Conservation (phyloP, 805 yeast species). For the Debaryomyces prosopidis region DNA sequence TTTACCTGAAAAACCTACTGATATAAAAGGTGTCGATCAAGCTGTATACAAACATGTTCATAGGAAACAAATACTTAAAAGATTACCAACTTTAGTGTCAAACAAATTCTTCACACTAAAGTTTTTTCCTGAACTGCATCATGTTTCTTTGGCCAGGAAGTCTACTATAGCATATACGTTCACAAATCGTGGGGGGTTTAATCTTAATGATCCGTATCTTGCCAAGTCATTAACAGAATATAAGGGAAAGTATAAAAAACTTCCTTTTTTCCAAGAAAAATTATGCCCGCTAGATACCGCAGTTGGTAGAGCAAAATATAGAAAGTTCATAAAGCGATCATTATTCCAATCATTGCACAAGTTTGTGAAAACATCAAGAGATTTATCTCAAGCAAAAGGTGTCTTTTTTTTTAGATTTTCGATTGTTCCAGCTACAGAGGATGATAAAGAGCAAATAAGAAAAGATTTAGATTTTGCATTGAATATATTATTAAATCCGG, state of each 20-base stretch:
- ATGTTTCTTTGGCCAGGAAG: conserved; percentile 29
- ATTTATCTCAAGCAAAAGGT: conserved; percentile 21
- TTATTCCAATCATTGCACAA: conserved; percentile 15
- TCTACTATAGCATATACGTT: conserved; percentile 39
- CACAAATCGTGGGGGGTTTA: conserved; percentile 26
- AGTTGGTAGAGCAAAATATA: conserved; percentile 24
- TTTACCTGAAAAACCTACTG: conserved; percentile 30
- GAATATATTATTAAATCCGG: conserved; percentile 1
- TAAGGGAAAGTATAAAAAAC: conserved; percentile 25
- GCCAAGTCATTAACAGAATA: conserved; percentile 21
- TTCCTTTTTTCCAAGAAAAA: conserved; percentile 22
- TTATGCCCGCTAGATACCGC: conserved; percentile 35
- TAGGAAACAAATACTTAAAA: conserved; percentile 6
- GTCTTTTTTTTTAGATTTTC: conserved; percentile 19
- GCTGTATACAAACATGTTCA: conserved; percentile 16
- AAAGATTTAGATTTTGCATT: conserved; percentile 13
- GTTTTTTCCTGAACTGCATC: conserved; percentile 32
- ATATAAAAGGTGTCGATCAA: conserved; percentile 36
- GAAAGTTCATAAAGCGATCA: conserved; percentile 20
- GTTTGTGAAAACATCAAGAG: conserved; percentile 1
- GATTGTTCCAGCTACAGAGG: conserved; percentile 19
- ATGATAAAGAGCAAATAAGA: conserved; percentile 13
- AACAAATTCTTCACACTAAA: conserved; percentile 24
- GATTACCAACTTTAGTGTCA: conserved; percentile 16
- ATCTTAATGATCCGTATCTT: conserved; percentile 25